Base-by-base conservation (phyloP, 805 yeast species). In the Alloascoidea hylecoeti region DNA sequence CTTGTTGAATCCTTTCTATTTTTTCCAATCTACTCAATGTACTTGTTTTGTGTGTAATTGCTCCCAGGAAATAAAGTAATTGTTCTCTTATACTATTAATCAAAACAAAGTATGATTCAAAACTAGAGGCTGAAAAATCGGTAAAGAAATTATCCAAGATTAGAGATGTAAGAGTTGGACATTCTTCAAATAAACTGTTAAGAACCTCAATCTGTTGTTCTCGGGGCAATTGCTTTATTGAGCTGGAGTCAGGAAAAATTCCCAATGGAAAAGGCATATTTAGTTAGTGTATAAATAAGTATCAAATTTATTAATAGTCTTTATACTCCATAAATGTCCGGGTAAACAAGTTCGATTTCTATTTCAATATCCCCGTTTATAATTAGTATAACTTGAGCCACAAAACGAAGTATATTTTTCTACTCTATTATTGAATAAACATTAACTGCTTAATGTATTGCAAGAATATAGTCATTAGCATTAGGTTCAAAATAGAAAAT, bases 161-260 rank as follows among this genome's bases (percentile, higher is more conserved):
- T 39, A 44, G 63, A 39, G 37, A 43, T n/a, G 46, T 65, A 39
- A 58, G 64, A 37, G 75, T 61, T 1, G 57, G 56, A 50, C 84
- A 77, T 5, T 74, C 78, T 52, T 78, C 88, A 47, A 79, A 78
- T n/a, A 78, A 56, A 38, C 68, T 70, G 38, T 68, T 70, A 27
- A 79, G 50, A 0, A 71, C 59, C 35, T 59, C 61, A 2, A 44
- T 52, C 42, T 66, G 57, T 30, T 57, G 55, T 2, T 40, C 38
- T 5, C 15, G 19, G 5, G 45, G 9, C 17, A 45, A 36, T n/a
- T 37, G 18, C 9, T n/a, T 14, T 33, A 48, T 39, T 6, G 19
- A 15, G 4, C 33, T 15, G 6, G 51, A 41, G 3, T 37, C 13
- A 3, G 51, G 51, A 9, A 46, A 36, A n/a, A 23, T n/a, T 23